phyloP scores from a whole-genome alignment of 192 early-diverging fungal species.

The Coemansia sp. region DNA sequence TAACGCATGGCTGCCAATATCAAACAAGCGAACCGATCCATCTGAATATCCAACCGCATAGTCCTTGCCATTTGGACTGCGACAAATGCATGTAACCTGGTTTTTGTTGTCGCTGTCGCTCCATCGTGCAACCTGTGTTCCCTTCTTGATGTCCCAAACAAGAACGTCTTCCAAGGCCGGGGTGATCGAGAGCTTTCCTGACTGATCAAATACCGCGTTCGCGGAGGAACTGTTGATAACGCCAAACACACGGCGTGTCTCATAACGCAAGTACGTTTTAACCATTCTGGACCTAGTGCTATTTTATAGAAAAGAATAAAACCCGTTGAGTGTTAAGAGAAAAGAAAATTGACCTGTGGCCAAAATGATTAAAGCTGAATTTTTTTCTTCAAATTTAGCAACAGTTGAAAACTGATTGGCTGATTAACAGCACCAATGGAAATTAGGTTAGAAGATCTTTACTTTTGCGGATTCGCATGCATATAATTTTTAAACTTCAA shows the following conservation, averaged over 20 bases:
- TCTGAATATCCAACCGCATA: constrained; percentile 94
- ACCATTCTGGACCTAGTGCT: constrained; percentile 23
- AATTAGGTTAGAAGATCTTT: too few species aligned
- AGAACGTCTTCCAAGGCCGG: constrained; percentile 81
- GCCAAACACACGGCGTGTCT: constrained; percentile 77
- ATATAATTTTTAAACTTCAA: too few species aligned
- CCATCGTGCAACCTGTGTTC: constrained; percentile 74
- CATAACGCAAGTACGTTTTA: constrained; percentile 79
- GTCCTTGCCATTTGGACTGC: constrained; percentile 65
- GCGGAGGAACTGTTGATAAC: constrained; percentile 70
- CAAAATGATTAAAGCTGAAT: too few species aligned
- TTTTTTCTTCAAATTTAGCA: too few species aligned
- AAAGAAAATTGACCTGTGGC: too few species aligned
- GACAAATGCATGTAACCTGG: constrained; percentile 81
- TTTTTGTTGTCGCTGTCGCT: constrained; percentile 77
- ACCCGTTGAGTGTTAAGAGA: too few species aligned
- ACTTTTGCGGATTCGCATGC: too few species aligned
- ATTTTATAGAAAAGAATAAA: too few species aligned
- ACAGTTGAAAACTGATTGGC: too few species aligned
- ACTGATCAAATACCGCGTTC: constrained; percentile 71
- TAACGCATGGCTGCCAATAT: constrained; percentile 56
- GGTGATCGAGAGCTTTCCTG: constrained; percentile 72
- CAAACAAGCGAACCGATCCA: constrained; percentile 91
- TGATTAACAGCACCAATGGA: too few species aligned
- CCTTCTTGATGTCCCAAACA: constrained; percentile 87